Base-by-base conservation (phyloP, 2,329 filamentous ascomycete genomes). In the Setomelanomma holmii region DNA sequence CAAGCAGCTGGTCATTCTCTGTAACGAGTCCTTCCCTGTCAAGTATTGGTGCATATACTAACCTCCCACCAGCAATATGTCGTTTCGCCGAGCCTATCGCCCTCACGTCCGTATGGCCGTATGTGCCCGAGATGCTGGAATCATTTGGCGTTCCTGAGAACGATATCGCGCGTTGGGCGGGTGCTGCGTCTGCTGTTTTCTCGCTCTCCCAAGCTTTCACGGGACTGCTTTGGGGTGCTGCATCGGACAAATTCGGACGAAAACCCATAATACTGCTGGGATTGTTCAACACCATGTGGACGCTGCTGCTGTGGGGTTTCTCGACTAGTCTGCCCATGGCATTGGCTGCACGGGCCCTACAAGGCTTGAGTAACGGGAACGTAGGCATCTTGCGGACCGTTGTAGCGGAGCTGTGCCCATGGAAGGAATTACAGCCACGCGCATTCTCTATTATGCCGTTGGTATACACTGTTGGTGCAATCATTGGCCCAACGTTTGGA, bases 401-500 rank as follows among this genome's bases (percentile, higher is more conserved):
- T 78, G 92, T 97, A 2, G 93, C 93, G 0, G 93, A 97, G 74
- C 87, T 97, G 82, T 92, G 96, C 1, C 90, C 91, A 0, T 87
- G 95, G 72, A 91, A 75, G 71, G 89, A 92, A 68, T 80, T 96
- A 5, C 93, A 97, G 68, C 93, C 93, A 0, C 82, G 86, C 45
- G 95, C 95, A 0, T 98, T 98, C 74, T 92, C 89, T 58, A 81
- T 98, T 40, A 97, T 98, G 93, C 93, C 93, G 4, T 77, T 98
- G 14, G 90, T 89, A 1, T 98, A 91, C 89, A 92, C 88, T 10
- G 79, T 97, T 45, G 93, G 93, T 0, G 89, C 87, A 30, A 91
- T 96, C 33, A 89, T 96, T 61, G 93, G 93, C 0, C 93, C 93
- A 1, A 73, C 86, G 4, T 89, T 98, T 66, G 93, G 93, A 22